Conservation (phyloP, 2,329 filamentous ascomycete species). For the Mollisia scopiformis region DNA sequence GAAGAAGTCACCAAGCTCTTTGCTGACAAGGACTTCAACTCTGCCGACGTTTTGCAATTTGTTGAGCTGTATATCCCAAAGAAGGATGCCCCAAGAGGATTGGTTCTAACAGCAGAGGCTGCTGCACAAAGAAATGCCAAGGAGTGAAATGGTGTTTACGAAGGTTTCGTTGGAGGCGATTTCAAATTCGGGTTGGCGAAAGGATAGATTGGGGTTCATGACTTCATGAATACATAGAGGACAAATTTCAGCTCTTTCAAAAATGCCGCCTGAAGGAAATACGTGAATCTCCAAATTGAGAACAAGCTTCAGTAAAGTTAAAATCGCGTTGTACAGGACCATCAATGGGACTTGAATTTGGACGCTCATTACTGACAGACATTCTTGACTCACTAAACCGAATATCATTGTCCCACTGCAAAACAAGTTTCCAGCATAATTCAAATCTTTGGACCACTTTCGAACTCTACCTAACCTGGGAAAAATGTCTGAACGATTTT, state of each 20-base stretch:
- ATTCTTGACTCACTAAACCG: too few species aligned
- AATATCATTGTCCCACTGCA: too few species aligned
- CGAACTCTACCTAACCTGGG: too few species aligned
- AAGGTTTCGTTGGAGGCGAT: not conserved
- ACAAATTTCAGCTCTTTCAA: not conserved
- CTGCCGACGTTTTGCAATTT: slow-evolving; percentile 61
- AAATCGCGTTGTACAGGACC: too few species aligned
- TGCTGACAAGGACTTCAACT: slow-evolving; percentile 63
- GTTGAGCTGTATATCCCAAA: slow-evolving; percentile 83
- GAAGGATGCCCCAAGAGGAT: slow-evolving; percentile 73
- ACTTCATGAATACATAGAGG: not conserved
- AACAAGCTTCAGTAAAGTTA: too few species aligned
- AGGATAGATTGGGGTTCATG: not conserved
- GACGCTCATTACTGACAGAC: too few species aligned
- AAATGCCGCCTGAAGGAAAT: too few species aligned
- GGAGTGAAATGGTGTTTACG: not conserved
- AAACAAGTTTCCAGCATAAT: too few species aligned
- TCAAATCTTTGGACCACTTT: too few species aligned
- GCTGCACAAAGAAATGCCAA: slow-evolving; percentile 69
- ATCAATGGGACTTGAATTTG: too few species aligned
- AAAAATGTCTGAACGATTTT: too few species aligned
- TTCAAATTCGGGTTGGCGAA: not conserved
- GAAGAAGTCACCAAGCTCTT: slow-evolving; percentile 69
- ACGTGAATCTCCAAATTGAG: too few species aligned
- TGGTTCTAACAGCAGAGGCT: slow-evolving; percentile 72